Conservation (phyloP, 257 asterid species). For the Nicotiana noctiflora region DNA sequence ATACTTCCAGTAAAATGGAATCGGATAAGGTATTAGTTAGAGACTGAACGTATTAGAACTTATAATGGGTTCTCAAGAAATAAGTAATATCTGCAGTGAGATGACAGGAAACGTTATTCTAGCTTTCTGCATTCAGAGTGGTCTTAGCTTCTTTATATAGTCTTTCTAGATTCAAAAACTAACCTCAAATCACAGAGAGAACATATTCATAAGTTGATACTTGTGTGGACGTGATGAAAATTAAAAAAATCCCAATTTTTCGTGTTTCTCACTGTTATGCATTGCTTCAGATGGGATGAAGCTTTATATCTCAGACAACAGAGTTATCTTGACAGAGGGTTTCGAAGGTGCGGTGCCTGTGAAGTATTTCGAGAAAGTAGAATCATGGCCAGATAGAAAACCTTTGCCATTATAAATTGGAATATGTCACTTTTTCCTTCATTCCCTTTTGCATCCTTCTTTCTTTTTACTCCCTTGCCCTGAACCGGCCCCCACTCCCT, state of each 20-base stretch:
- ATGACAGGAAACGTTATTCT: not conserved
- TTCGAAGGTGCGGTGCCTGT: conserved; percentile 72
- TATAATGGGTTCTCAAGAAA: not conserved
- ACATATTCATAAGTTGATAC: not conserved
- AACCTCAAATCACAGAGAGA: no score
- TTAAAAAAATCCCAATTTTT: not conserved
- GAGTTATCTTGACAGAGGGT: conserved; percentile 89
- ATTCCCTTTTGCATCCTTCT: no score
- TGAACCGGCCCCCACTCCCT: not conserved
- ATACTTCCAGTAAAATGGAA: not conserved
- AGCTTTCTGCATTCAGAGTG: not conserved
- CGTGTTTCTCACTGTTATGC: not conserved
- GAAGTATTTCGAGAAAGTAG: conserved; percentile 69
- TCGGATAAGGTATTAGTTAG: not conserved
- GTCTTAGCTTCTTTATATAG: not conserved
- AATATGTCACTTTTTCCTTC: not conserved
- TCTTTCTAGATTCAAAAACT: not conserved
- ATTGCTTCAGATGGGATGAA: conserved; percentile 71
- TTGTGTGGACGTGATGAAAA: not conserved
- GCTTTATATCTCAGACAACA: conserved; percentile 78
- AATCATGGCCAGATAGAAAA: conserved; percentile 79
- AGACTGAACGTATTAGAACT: not conserved
- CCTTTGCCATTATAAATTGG: conserved; percentile 23
- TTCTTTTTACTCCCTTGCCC: not conserved
- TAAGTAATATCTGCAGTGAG: not conserved